Evolutionary conservation across 179 eudicot species (phyloP).

Genomic region (Kewa caespitosa): DNA sequence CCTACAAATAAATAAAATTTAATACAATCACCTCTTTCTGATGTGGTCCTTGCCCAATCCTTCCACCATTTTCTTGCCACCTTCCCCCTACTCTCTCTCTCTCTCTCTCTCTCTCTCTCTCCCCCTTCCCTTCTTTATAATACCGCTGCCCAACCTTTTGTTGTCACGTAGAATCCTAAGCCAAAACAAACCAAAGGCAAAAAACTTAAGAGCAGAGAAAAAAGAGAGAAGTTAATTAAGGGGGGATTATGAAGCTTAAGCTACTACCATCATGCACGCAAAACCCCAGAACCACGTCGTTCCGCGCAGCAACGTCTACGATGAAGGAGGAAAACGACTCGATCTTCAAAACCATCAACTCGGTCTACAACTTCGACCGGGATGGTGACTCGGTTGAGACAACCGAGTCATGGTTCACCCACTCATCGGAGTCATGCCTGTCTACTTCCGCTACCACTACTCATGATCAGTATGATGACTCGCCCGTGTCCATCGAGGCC

Average conservation of each 20-base stretch:
- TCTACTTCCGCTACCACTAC: conserved; percentile 37
- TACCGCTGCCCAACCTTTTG: neutral
- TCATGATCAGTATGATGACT: conserved; percentile 26
- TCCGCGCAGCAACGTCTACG: neutral
- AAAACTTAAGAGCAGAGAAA: no score
- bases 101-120: neutral
- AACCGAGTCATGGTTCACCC: conserved; percentile 55
- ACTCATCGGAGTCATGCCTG: conserved; percentile 45
- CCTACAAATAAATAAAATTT: no score
- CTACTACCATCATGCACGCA: conserved; percentile 31
- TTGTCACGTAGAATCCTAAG: neutral
- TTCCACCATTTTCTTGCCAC: conserved; percentile 6
- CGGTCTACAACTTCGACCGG: conserved; percentile 44
- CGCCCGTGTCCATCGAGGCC: conserved; percentile 30
- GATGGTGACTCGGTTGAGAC: conserved; percentile 38
- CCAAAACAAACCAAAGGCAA: no score
- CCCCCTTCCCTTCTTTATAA: conserved; percentile 1
- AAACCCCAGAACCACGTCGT: conserved; percentile 31
- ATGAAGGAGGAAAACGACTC: conserved; percentile 15
- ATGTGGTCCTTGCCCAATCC: neutral
- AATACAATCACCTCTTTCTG: conserved; percentile 21
- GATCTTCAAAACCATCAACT: conserved; percentile 63
- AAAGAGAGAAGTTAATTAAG: neutral
- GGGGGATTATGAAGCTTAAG: conserved; percentile 22
- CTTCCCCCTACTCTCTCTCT: conserved; percentile 3